Base-by-base conservation (phyloP, 495 filamentous ascomycete genomes). In the Neurospora sp. region DNA sequence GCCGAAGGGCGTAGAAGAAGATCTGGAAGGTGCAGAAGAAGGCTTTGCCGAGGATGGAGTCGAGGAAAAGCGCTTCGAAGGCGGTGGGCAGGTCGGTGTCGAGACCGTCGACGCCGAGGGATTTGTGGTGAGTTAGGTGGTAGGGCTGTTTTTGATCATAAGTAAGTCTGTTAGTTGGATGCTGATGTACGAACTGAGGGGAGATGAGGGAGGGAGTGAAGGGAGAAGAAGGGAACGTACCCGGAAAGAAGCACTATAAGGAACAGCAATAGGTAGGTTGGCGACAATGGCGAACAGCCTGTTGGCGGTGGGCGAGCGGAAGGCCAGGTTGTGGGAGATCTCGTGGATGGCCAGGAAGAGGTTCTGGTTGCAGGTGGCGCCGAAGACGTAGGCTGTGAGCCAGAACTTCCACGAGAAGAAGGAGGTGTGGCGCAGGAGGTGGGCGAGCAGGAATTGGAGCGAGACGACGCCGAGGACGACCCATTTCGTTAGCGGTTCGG, bases 11-110 rank as follows among this genome's bases (percentile, higher is more conserved):
- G 87, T 99, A 99, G 89, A 99, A 99, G 79, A 99, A 86, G 81
- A 99, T 98, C 83, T 99, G 96, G 85, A 98, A 98, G 76, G 96
- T 98, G 86, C 93, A 96, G 89, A 99, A 99, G 87, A 99, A 98
- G 74, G 96, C 92, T 81, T 99, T 99, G 77, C 96, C 96, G 21
- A 94, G 88, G 79, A 99, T 88, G n/a, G 93, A 97, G 86, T 98
- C 92, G 75, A 99, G 91, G 82, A 98, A 91, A 80, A 97, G 81
- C 77, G 94, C 96, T 84, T 99, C 96, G 59, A 97, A 81, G 74
- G 92, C 88, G 38, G 96, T 98, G 11, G 96, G 96, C 4, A 99
- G 90, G 77, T 99, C 96, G 70, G 94, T 96, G 83, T 99, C 96
- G 66, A 98, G 89, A 69, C 96, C 96, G 75, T 96, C 92, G 54